Percentiles rank a stretch among this genome's conserved stretches.
Evolutionary conservation across 805 yeast genomes (phyloP).

Genomic region (Kuraishia molischiana): DNA sequence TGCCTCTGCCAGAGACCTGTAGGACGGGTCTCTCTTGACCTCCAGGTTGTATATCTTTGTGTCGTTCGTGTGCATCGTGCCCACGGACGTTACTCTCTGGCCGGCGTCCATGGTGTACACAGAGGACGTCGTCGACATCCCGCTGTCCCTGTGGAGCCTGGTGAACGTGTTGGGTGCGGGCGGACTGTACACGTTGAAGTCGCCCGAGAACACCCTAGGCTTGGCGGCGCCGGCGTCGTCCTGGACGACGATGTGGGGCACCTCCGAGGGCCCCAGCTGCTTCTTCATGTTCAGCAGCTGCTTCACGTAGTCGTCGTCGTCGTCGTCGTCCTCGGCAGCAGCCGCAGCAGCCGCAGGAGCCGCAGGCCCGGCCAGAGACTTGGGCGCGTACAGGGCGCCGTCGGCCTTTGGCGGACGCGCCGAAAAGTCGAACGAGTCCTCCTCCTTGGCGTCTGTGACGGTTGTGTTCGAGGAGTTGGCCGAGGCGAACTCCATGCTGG

Average conservation of each 20-base stretch:
- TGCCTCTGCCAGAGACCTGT: slow-evolving; percentile 2
- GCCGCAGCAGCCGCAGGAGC: too few species aligned
- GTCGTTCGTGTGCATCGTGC: slow-evolving; percentile 1
- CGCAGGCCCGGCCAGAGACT: too few species aligned
- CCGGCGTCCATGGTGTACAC: background rate
- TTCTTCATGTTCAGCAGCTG: slow-evolving; percentile 17
- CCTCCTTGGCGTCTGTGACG: background rate
- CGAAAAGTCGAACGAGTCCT: background rate
- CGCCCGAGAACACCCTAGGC: background rate
- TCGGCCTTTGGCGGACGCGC: background rate
- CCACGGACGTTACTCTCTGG: background rate
- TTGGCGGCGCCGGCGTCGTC: slow-evolving; percentile 2
- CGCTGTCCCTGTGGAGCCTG: background rate
- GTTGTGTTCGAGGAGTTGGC: background rate
- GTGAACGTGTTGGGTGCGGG: background rate
- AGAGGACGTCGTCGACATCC: slow-evolving; percentile 1
- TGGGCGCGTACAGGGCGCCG: background rate
- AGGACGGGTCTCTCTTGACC: slow-evolving; percentile 1
- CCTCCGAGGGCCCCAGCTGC: slow-evolving; percentile 10
- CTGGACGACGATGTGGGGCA: background rate
- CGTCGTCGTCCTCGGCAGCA: background rate
- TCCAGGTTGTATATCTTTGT: slow-evolving; percentile 1
- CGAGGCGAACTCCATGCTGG: background rate
- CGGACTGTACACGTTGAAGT: background rate
- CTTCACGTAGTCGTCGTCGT: slow-evolving; percentile 10